Conservation (phyloP, 2,329 filamentous ascomycete species). For the Sporothrix humicola region DNA sequence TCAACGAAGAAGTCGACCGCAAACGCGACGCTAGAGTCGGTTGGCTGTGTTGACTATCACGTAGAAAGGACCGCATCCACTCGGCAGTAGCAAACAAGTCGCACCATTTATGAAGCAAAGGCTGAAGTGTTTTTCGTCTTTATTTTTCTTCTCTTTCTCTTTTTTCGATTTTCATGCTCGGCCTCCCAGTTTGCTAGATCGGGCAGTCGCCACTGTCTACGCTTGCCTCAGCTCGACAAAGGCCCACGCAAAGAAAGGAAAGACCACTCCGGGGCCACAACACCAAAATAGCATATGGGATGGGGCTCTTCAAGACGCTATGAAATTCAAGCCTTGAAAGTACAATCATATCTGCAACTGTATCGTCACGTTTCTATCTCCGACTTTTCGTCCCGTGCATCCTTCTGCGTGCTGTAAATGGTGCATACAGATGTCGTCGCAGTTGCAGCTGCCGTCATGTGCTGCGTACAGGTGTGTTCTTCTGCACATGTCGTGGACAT, state of each 20-base stretch:
- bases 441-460: not conserved
- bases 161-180: not conserved
- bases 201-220: conserved; percentile 1
- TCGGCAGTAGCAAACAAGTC: not conserved
- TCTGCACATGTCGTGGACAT: not conserved
- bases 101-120: not conserved
- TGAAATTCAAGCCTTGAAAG: not conserved
- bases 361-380: too few relatives aligned
- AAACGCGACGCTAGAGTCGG: not conserved
- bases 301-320: conserved; percentile 11
- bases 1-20: not conserved
- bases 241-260: conserved; percentile 20
- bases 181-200: not conserved
- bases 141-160: not conserved
- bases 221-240: conserved; percentile 9
- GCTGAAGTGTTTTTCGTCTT: not conserved
- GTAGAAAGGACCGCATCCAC: conserved; percentile 13
- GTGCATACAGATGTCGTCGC: conserved; percentile 5
- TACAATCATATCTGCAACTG: not conserved
- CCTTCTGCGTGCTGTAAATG: not conserved
- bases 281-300: conserved; percentile 21
- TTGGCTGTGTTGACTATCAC: not conserved
- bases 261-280: not conserved
- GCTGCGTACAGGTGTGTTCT: not conserved
- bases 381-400: too few relatives aligned